Percentiles rank a stretch among this genome's conserved stretches.
Conservation (phyloP, 805 yeast genomes). For the Ogataea nakhonphanomensis region DNA sequence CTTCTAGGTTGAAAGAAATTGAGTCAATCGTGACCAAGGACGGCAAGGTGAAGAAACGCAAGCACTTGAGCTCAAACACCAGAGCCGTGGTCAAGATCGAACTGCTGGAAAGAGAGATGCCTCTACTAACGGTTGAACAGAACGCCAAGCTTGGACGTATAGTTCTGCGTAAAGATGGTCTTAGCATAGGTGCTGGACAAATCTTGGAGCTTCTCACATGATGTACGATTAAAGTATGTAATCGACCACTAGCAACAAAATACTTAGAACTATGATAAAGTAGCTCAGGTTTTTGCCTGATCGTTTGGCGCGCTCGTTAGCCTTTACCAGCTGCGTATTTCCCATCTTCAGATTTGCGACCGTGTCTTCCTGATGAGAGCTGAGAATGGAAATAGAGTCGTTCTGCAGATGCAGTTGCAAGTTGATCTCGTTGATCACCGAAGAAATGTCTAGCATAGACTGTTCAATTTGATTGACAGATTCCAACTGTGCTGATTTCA, state of each 20-base stretch:
- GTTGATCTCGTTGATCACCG: conserved; percentile 70
- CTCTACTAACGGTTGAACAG: conserved; percentile 47
- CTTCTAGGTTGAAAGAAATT: conserved; percentile 60
- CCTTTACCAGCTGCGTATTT: conserved; percentile 64
- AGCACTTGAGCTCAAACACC: conserved; percentile 59
- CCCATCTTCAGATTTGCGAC: conserved; percentile 66
- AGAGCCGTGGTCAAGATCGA: conserved; percentile 56
- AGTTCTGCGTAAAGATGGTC: conserved; percentile 66
- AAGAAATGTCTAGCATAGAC: conserved; percentile 68
- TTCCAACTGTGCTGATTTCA: conserved; percentile 57
- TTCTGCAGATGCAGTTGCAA: conserved; percentile 71
- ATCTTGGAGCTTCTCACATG: conserved; percentile 17
- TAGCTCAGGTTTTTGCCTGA: conserved; percentile 56
- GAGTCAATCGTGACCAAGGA: conserved; percentile 30
- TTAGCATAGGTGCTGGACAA: conserved; percentile 54
- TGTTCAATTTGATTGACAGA: conserved; percentile 59
- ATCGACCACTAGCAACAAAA: conserved; percentile 54
- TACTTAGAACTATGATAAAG: conserved; percentile 52
- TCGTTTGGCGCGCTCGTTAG: conserved; percentile 61
- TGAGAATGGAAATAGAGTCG: conserved; percentile 58
- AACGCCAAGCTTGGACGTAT: conserved; percentile 59
- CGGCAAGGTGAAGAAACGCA: conserved; percentile 46
- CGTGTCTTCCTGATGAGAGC: conserved; percentile 66
- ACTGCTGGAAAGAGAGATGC: conserved; percentile 45
- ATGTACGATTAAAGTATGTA: conserved; percentile 33